A percentile compares a stretch with the other conserved stretches of the same genome.
Evolutionary conservation across 2,329 filamentous ascomycete species (phyloP).

Genomic region (Fusarium brachygibbosum): DNA sequence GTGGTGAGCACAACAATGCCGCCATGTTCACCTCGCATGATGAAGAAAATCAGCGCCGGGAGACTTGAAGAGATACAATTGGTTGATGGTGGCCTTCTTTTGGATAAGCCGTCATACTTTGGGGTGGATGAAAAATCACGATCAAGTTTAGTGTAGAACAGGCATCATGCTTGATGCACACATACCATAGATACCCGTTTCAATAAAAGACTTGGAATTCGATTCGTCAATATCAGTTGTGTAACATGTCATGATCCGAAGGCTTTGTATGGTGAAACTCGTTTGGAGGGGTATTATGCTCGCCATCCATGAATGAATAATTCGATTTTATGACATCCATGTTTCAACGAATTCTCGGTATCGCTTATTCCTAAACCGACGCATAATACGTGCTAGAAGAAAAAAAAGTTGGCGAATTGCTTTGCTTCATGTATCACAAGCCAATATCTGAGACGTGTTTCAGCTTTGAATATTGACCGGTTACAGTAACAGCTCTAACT

Average conservation of each 20-base stretch:
- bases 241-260: conserved; percentile 14
- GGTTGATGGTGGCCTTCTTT: neutral
- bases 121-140: neutral
- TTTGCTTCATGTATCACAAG: conserved; percentile 35
- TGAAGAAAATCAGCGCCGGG: conserved; percentile 53
- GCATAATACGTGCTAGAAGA: neutral
- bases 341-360: neutral
- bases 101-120: conserved; percentile 5
- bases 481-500: conserved; percentile 28
- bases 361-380: neutral
- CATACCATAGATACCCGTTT: conserved; percentile 33
- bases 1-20: conserved; percentile 34
- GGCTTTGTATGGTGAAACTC: conserved; percentile 13
- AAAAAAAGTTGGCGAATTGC: neutral
- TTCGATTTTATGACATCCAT: neutral
- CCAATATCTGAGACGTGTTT: conserved; percentile 43
- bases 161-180: conserved; percentile 12
- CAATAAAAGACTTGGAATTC: conserved; percentile 7
- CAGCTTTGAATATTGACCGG: conserved; percentile 34
- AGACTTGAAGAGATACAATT: conserved; percentile 8
- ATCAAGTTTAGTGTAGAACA: neutral
- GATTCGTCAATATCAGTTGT: neutral
- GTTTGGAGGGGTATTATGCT: conserved; percentile 4
- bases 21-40: conserved; percentile 52
- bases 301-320: neutral